Evolutionary conservation across 805 yeast genomes (phyloP), one percentile per base, ranked within the genome.

Genomic region (Tetrapisispora nanseiensis): DNA sequence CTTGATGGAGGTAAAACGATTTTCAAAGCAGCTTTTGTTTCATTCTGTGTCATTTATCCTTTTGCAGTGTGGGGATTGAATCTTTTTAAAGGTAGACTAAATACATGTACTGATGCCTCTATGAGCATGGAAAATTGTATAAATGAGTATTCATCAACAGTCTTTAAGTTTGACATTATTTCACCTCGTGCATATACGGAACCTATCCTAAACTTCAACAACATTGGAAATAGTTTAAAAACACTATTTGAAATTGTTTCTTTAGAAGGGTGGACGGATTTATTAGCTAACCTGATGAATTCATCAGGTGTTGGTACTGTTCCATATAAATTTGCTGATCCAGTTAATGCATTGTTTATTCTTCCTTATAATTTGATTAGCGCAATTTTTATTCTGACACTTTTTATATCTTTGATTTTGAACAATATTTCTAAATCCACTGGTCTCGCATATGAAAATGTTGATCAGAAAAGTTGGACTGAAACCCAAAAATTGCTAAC

Each of bases 61-160:
- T 38, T 38, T n/a, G 16, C 41, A n/a, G 35, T 38, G 9, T 38
- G 41, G 41, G 41, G 41, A 11, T 18, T 38, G 24, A 30, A 23
- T 18, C 23, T 38, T 9, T 38, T 38, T 23, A 22, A 35, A 23
- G 30, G 35, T 2, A 22, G 13, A 12, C 20, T 38, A 28, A 21
- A 30, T 29, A 6, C 12, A 6, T 38, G 41, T 23, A 38, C 18
- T 15, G 41, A 38, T 16, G 7, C 16, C 1, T 16, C 35, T 9
- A 10, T 38, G 22, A 35, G 12, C 3, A 10, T 20, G 3, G 13
- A 5, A 20, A 22, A 22, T 3, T 38, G 41, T 20, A 29, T 13
- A 10, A n/a, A 30, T 38, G 41, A 38, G 15, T 31, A 23, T 23
- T 5, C 8, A 16, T 11, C 18, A 13, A 31, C 35, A n/a, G 35